These are phyloP conservation scores for Plasmodium cynomolgi DNA, from an alignment of 169 alveolate species.

Conservation along the genomic window DNA sequence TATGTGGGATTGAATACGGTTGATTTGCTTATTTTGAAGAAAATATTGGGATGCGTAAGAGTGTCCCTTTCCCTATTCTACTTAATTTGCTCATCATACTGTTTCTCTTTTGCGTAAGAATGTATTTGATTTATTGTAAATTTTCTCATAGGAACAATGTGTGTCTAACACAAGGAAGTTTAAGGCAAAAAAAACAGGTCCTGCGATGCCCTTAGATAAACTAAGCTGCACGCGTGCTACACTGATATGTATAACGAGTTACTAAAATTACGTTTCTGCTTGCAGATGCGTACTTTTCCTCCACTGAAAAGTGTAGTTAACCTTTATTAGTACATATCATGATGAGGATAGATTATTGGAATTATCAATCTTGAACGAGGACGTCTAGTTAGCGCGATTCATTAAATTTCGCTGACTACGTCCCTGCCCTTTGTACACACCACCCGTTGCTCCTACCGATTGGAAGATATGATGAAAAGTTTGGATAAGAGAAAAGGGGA, in stretches of 20 bases:
- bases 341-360: constrained; percentile 94
- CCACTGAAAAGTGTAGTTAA: constrained; percentile 7
- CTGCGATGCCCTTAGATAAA: constrained; percentile 93
- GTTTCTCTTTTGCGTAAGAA: background rate
- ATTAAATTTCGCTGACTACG: constrained; percentile 94
- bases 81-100: background rate
- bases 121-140: constrained; percentile 33
- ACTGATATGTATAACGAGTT: constrained; percentile 89
- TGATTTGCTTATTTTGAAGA: background rate
- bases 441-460: no score
- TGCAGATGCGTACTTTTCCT: no score
- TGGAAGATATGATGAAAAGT: constrained; percentile 85
- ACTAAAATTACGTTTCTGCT: no score
- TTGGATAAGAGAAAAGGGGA: constrained; percentile 77
- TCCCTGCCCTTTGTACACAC: no score
- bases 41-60: background rate
- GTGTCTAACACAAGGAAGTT: constrained; percentile 90
- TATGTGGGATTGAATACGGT: constrained; percentile 23
- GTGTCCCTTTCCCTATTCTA: constrained; percentile 9
- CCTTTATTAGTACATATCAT: constrained; percentile 78
- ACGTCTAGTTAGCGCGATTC: constrained; percentile 95
- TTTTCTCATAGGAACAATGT: constrained; percentile 93
- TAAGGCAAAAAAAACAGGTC: constrained; percentile 93
- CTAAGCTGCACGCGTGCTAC: constrained; percentile 95
- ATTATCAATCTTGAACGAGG: constrained; percentile 94